Evolutionary conservation across 345 rosid genomes (phyloP).

Genomic region (Gossypium sturtianum): DNA sequence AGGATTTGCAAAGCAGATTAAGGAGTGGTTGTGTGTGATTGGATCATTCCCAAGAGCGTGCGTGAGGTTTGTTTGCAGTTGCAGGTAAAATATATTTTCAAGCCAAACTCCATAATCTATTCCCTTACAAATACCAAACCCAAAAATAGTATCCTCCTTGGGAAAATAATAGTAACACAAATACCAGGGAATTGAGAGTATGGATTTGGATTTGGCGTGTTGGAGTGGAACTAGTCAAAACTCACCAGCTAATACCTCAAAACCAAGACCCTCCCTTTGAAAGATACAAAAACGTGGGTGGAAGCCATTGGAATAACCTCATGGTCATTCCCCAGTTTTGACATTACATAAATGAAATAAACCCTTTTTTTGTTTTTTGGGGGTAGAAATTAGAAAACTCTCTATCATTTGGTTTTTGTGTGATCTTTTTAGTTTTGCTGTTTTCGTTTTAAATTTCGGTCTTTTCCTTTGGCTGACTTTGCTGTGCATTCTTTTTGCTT

Average conservation of each 20-base stretch:
- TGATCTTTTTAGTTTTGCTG: constrained; percentile 13
- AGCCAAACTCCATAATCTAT: background rate
- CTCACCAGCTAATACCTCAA: constrained; percentile 9
- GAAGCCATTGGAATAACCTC: constrained; percentile 6
- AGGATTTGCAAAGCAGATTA: background rate
- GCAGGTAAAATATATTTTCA: background rate
- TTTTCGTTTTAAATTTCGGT: constrained; percentile 7
- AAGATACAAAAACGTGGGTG: constrained; percentile 5
- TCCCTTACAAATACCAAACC: constrained; percentile 4
- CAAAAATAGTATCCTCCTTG: constrained; percentile 19
- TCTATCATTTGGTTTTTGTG: constrained; percentile 10
- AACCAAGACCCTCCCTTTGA: background rate
- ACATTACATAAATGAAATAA: constrained; percentile 4
- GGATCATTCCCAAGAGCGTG: constrained; percentile 6
- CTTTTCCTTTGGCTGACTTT: constrained; percentile 10
- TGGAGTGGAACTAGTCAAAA: constrained; percentile 16
- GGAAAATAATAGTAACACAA: constrained; percentile 13
- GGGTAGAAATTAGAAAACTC: constrained; percentile 5
- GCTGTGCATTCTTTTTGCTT: constrained; percentile 9
- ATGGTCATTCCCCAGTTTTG: background rate
- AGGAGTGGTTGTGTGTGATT: background rate
- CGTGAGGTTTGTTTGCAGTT: constrained; percentile 1
- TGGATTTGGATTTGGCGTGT: constrained; percentile 26
- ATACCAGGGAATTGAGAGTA: background rate
- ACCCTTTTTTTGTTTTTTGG: constrained; percentile 7